phyloP scores from a whole-genome alignment of 768 basidiomycete genomes.

The Trametes elegans region DNA sequence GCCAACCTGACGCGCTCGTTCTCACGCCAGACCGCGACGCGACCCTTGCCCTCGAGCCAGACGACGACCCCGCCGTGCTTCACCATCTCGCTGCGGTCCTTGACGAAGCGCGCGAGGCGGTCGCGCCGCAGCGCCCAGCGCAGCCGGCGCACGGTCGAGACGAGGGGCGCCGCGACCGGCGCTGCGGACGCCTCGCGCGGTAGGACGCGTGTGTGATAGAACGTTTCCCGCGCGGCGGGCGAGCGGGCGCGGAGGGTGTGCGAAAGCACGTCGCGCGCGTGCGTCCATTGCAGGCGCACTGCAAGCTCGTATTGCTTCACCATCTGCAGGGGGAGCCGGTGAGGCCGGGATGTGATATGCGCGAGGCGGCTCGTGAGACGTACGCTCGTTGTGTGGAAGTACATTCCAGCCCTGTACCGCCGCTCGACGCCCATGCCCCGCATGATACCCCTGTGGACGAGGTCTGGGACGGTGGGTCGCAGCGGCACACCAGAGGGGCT shows the following conservation, averaged over 20 bases:
- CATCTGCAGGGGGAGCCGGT: constrained; percentile 41
- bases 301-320: constrained; percentile 65
- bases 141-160: constrained; percentile 62
- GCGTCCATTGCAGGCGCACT: constrained; percentile 49
- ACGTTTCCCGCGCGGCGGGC: constrained; percentile 35
- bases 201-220: constrained; percentile 51
- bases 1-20: constrained; percentile 66
- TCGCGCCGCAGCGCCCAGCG: constrained; percentile 74
- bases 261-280: constrained; percentile 51
- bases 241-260: constrained; percentile 51
- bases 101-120: constrained; percentile 54
- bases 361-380: constrained; percentile 23
- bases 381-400: constrained; percentile 63
- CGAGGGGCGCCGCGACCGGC: constrained; percentile 55
- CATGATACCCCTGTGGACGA: constrained; percentile 69
- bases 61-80: constrained; percentile 39
- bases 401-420: constrained; percentile 62
- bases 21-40: constrained; percentile 48
- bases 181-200: constrained; percentile 64
- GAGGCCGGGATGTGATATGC: neutral
- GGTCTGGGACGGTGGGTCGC: constrained; percentile 63
- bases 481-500: constrained; percentile 54
- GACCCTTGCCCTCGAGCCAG: constrained; percentile 59
- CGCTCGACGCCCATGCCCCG: constrained; percentile 65
- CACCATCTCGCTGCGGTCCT: constrained; percentile 38